Percentiles rank a stretch among this genome's conserved stretches.
These are phyloP conservation scores for Mycena polygramma DNA, from an alignment of 768 basidiomycete genomes.

Conservation along the genomic window DNA sequence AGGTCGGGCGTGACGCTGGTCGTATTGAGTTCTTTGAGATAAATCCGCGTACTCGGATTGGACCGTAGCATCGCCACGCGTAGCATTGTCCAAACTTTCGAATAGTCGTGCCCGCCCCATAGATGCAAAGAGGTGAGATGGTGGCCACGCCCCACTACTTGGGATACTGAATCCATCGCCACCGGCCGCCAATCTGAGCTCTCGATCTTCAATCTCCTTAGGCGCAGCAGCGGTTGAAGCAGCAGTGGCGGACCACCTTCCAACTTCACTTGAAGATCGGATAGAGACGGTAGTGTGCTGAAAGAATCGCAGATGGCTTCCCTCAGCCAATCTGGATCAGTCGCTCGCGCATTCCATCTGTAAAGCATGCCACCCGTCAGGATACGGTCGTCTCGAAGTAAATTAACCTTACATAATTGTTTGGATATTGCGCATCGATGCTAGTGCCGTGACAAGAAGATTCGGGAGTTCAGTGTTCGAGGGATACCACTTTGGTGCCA, in stretches of 20 bases:
- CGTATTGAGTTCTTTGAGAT: slow-evolving; percentile 6
- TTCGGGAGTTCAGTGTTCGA: neutral
- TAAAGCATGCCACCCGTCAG: neutral
- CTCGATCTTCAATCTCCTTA: neutral
- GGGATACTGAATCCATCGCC: neutral
- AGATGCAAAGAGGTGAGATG: neutral
- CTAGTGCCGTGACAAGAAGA: slow-evolving; percentile 8
- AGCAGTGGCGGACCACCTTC: neutral
- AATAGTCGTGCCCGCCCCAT: neutral
- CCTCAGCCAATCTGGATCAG: neutral
- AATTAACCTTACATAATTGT: neutral
- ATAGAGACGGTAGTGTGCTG: neutral
- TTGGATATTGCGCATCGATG: slow-evolving; percentile 15
- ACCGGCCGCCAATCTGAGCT: neutral
- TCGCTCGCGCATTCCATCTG: slow-evolving; percentile 1
- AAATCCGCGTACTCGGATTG: neutral
- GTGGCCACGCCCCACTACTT: neutral
- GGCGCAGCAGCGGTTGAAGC: neutral
- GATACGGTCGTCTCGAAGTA: neutral
- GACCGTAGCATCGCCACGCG: neutral
- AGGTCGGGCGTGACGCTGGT: neutral
- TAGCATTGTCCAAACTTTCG: slow-evolving; percentile 12
- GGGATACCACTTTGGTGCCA: neutral
- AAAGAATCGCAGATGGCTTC: slow-evolving; percentile 11
- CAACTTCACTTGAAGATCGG: neutral